Conservation (phyloP, 768 basidiomycete genomes). For the Dentipellis sp. region DNA sequence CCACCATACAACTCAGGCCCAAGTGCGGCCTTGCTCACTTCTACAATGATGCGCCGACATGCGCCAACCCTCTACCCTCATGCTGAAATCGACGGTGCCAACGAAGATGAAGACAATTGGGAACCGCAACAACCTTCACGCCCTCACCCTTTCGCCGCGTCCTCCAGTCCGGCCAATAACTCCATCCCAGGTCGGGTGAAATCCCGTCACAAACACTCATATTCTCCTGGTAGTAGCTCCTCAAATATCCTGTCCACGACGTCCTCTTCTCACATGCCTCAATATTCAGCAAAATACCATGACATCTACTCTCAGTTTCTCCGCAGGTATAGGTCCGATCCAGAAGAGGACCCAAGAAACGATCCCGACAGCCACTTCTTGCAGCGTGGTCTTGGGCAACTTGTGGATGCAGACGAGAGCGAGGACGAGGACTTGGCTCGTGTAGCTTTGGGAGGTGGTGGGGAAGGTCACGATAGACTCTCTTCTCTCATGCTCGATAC, state of each 20-base stretch:
- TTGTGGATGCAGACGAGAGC: slow-evolving; percentile 60
- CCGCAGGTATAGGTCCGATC: slow-evolving; percentile 59
- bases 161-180: slow-evolving; percentile 3
- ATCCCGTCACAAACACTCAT: slow-evolving; percentile 11
- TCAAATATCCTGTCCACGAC: slow-evolving; percentile 20
- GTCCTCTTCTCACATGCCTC: slow-evolving; percentile 19
- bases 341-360: slow-evolving; percentile 62
- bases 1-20: not conserved
- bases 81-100: slow-evolving; percentile 43
- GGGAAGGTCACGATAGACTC: slow-evolving; percentile 41
- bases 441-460: slow-evolving; percentile 30
- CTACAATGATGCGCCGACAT: slow-evolving; percentile 39
- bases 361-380: slow-evolving; percentile 83
- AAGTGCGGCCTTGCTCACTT: not conserved
- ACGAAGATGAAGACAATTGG: slow-evolving; percentile 40
- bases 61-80: slow-evolving; percentile 63
- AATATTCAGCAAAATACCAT: slow-evolving; percentile 32
- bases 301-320: slow-evolving; percentile 79
- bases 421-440: slow-evolving; percentile 63
- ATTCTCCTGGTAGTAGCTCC: slow-evolving; percentile 16
- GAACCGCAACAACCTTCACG: slow-evolving; percentile 17
- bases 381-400: slow-evolving; percentile 60
- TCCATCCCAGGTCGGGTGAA: slow-evolving; percentile 16
- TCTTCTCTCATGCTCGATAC: slow-evolving; percentile 48
- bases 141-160: slow-evolving; percentile 17